Evolutionary conservation across 306 rosid species (phyloP).

Genomic region (Cyclanthera cordifolia): DNA sequence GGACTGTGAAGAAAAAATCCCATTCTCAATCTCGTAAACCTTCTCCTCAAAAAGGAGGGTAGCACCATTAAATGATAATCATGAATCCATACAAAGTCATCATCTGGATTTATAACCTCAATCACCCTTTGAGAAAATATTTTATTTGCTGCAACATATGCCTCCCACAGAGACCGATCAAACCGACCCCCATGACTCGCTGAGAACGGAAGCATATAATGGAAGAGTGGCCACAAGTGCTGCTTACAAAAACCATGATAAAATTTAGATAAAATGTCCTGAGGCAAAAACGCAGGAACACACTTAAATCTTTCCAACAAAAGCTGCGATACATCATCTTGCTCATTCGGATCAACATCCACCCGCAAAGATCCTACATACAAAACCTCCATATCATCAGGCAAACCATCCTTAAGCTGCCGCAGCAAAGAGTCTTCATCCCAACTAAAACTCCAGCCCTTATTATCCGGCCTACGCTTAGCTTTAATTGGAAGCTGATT

Average conservation of each 20-base stretch:
- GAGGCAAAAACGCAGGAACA: conserved; percentile 52
- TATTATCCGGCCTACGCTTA: conserved; percentile 42
- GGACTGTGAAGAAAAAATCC: conserved; percentile 61
- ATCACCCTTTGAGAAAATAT: conserved; percentile 56
- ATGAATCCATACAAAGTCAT: conserved; percentile 60
- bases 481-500: conserved; percentile 53
- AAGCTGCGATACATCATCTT: conserved; percentile 48
- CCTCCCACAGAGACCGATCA: conserved; percentile 57
- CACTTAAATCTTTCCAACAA: conserved; percentile 53
- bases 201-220: conserved; percentile 59
- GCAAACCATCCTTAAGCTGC: conserved; percentile 49
- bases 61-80: conserved; percentile 64
- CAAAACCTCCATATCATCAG: conserved; percentile 53
- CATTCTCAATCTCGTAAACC: conserved; percentile 50
- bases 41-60: conserved; percentile 54
- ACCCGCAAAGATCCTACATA: conserved; percentile 50
- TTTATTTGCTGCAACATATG: conserved; percentile 59
- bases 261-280: conserved; percentile 35
- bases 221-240: conserved; percentile 60
- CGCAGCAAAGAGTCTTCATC: conserved; percentile 45
- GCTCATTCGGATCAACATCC: conserved; percentile 38
- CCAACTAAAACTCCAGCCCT: conserved; percentile 53
- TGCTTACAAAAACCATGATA: conserved; percentile 65
- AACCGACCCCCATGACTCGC: conserved; percentile 52
- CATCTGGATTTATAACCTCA: conserved; percentile 57